Conservation (phyloP, 257 asterid species). For the Orobanche coerulescens region DNA sequence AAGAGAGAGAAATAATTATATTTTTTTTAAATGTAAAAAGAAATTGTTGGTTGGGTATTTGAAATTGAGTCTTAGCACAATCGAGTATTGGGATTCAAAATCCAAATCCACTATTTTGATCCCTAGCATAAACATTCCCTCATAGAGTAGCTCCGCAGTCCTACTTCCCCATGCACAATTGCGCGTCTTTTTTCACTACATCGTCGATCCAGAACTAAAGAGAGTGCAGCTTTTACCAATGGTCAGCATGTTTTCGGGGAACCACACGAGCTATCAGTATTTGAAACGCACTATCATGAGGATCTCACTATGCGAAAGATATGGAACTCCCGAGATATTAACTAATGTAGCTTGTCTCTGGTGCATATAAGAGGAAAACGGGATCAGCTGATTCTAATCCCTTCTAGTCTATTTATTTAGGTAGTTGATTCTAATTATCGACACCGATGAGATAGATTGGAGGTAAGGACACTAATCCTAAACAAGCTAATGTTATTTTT, state of each 20-base stretch:
- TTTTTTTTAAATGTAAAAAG: no score
- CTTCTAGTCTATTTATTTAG: slow-evolving; percentile 2
- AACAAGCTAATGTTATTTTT: not conserved
- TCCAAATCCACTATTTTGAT: no score
- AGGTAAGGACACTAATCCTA: not conserved
- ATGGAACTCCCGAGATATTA: not conserved
- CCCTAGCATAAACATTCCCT: not conserved
- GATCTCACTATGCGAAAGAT: slow-evolving; percentile 15
- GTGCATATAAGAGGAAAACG: not conserved
- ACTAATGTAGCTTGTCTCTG: slow-evolving; percentile 11
- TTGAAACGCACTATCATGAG: not conserved
- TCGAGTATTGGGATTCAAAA: no score
- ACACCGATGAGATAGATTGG: not conserved
- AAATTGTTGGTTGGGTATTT: no score
- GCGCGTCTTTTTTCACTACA: slow-evolving; percentile 20
- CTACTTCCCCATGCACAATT: slow-evolving; percentile 18
- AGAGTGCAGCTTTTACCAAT: slow-evolving; percentile 12
- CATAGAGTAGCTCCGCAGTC: slow-evolving; percentile 16
- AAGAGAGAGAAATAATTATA: no score
- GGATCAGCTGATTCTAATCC: slow-evolving; percentile 6
- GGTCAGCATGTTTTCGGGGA: slow-evolving; percentile 13
- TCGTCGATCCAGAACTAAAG: slow-evolving; percentile 20
- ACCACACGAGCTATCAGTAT: slow-evolving; percentile 8
- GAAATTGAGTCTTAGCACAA: no score
- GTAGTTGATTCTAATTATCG: not conserved